A percentile compares a stretch with the other conserved stretches of the same genome.
These are phyloP conservation scores for Picocystis salinarum DNA, from an alignment of 139 green algal species.

Conservation along the genomic window DNA sequence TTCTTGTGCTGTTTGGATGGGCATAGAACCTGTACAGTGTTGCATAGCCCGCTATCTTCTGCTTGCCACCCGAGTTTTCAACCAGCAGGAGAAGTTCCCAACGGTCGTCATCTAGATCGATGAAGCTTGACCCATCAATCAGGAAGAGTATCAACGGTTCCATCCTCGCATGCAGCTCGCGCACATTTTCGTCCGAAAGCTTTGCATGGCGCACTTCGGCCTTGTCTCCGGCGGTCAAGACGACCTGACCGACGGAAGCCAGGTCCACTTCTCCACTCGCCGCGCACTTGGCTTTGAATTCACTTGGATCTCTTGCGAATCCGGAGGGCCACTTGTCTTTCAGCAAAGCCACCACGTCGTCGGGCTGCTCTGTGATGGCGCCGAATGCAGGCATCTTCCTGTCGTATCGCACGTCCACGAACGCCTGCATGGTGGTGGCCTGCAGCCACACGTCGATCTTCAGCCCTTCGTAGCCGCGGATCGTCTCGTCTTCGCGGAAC, in stretches of 20 bases:
- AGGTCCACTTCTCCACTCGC: background rate
- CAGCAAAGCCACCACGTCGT: constrained; percentile 5
- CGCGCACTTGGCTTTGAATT: background rate
- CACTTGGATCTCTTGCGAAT: background rate
- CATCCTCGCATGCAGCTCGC: constrained; percentile 49
- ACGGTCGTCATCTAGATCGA: constrained; percentile 26
- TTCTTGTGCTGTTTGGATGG: constrained; percentile 34
- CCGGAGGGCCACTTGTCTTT: constrained; percentile 1
- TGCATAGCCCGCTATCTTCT: constrained; percentile 22
- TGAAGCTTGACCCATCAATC: constrained; percentile 52
- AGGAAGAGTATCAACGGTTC: constrained; percentile 68
- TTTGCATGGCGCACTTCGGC: constrained; percentile 16
- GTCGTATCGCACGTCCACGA: background rate
- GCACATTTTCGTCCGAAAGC: background rate
- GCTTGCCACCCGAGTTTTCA: constrained; percentile 1
- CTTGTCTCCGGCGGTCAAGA: background rate
- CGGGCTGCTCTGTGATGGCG: constrained; percentile 3
- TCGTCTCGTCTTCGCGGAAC: constrained; percentile 45
- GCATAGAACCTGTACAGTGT: constrained; percentile 68
- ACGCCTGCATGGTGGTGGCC: constrained; percentile 6
- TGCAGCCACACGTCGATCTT: constrained; percentile 12
- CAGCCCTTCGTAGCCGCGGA: constrained; percentile 23
- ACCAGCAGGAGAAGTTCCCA: constrained; percentile 56
- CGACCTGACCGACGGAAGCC: background rate
- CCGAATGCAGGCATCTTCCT: background rate